Percentiles rank a stretch among this genome's conserved stretches.
phyloP scores from a whole-genome alignment of 306 rosid genomes.

The Ochetophila trinervis region DNA sequence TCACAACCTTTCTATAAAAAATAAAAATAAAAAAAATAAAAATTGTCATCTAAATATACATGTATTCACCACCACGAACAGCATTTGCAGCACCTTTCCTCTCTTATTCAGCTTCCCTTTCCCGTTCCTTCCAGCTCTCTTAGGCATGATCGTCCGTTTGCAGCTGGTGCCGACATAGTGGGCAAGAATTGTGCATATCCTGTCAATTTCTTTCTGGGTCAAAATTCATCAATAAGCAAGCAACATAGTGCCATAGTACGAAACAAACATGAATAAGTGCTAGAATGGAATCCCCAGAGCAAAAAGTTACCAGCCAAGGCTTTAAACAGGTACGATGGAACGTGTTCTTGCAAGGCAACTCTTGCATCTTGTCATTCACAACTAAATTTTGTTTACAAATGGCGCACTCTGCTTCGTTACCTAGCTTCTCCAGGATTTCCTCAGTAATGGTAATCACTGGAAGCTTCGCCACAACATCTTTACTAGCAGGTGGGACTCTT shows the following conservation, averaged over 20 bases:
- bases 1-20: no score
- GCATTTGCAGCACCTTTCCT: constrained; percentile 95
- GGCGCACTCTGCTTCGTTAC: constrained; percentile 78
- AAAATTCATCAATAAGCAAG: background rate
- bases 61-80: constrained; percentile 86
- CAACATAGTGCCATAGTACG: no score
- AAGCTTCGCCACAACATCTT: constrained; percentile 85
- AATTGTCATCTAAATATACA: constrained; percentile 58
- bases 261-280: constrained; percentile 3
- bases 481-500: constrained; percentile 92
- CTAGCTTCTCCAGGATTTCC: constrained; percentile 58
- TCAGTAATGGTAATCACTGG: constrained; percentile 69
- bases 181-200: constrained; percentile 90
- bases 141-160: constrained; percentile 82
- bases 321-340: constrained; percentile 92
- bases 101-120: constrained; percentile 93
- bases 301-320: constrained; percentile 90
- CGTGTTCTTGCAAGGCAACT: constrained; percentile 94
- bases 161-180: constrained; percentile 81
- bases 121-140: constrained; percentile 98
- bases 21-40: no score
- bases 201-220: constrained; percentile 19
- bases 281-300: background rate
- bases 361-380: constrained; percentile 82
- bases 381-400: constrained; percentile 83